These are phyloP conservation scores for Geotrichum reessii DNA, from an alignment of 1,139 yeast species.

Conservation along the genomic window DNA sequence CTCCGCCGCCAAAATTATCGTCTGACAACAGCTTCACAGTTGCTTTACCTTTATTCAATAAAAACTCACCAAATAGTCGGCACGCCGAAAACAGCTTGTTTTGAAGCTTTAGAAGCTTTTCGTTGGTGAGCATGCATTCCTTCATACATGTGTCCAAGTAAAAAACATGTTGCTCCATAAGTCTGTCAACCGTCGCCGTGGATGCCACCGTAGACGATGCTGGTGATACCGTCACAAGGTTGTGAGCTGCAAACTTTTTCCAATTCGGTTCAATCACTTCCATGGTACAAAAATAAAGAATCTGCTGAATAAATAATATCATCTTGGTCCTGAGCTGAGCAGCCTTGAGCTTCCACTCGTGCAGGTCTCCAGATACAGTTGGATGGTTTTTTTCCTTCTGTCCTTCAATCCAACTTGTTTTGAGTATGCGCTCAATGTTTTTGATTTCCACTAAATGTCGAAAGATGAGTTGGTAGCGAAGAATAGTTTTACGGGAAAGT, in stretches of 20 bases:
- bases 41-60: conserved; percentile 51
- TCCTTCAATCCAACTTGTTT: conserved; percentile 68
- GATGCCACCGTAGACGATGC: conserved; percentile 20
- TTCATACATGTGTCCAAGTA: conserved; percentile 61
- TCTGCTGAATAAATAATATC: conserved; percentile 53
- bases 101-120: conserved; percentile 46
- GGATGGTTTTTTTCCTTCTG: conserved; percentile 50
- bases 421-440: conserved; percentile 55
- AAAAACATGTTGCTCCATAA: conserved; percentile 49
- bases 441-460: conserved; percentile 63
- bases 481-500: conserved; percentile 61
- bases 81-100: conserved; percentile 36
- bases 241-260: conserved; percentile 37
- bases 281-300: conserved; percentile 51
- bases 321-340: conserved; percentile 57
- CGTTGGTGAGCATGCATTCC: conserved; percentile 63
- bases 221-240: conserved; percentile 22
- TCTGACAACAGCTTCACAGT: conserved; percentile 41
- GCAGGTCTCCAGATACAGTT: conserved; percentile 38
- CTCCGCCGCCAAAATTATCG: conserved; percentile 36
- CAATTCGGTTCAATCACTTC: conserved; percentile 61
- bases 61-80: conserved; percentile 51
- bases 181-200: conserved; percentile 44
- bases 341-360: conserved; percentile 54
- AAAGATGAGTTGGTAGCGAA: conserved; percentile 75